phyloP scores from a whole-genome alignment of 352 stramenopile genomes.

The Globisporangium lucens region DNA sequence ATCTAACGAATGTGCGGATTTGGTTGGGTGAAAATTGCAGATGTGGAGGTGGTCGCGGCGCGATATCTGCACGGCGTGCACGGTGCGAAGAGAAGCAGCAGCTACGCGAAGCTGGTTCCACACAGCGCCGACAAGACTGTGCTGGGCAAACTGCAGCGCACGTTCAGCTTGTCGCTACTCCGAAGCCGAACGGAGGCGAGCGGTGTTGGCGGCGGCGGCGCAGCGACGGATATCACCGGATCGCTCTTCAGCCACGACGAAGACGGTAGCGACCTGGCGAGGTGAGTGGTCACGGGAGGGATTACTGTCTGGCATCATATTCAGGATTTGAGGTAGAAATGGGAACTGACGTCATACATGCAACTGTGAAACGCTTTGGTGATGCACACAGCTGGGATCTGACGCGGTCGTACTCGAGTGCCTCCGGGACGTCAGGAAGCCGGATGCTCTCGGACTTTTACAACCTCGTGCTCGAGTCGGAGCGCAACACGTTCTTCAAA shows the following conservation, averaged over 20 bases:
- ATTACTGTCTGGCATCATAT: neutral
- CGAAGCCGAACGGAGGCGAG: conserved; percentile 10
- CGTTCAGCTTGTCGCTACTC: conserved; percentile 38
- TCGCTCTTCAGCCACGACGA: conserved; percentile 11
- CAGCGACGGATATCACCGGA: neutral
- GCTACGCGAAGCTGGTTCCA: conserved; percentile 3
- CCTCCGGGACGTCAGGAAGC: conserved; percentile 59
- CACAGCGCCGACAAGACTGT: conserved; percentile 33
- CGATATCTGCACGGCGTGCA: conserved; percentile 9
- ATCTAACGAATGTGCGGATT: neutral
- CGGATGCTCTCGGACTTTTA: conserved; percentile 80
- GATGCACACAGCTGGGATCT: conserved; percentile 30
- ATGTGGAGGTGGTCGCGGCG: conserved; percentile 17
- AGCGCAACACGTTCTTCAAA: conserved; percentile 65
- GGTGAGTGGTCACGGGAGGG: neutral
- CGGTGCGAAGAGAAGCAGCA: conserved; percentile 10
- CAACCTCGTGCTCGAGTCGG: conserved; percentile 70
- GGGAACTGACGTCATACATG: neutral
- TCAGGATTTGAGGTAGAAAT: neutral
- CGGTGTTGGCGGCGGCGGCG: neutral
- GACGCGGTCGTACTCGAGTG: conserved; percentile 39
- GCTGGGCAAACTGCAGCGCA: conserved; percentile 51
- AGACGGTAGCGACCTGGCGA: conserved; percentile 6
- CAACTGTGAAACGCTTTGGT: neutral
- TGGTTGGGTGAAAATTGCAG: neutral